These are phyloP conservation scores for Emmonsiellopsis sp. DNA, from an alignment of 2,329 filamentous ascomycete genomes.

Conservation along the genomic window DNA sequence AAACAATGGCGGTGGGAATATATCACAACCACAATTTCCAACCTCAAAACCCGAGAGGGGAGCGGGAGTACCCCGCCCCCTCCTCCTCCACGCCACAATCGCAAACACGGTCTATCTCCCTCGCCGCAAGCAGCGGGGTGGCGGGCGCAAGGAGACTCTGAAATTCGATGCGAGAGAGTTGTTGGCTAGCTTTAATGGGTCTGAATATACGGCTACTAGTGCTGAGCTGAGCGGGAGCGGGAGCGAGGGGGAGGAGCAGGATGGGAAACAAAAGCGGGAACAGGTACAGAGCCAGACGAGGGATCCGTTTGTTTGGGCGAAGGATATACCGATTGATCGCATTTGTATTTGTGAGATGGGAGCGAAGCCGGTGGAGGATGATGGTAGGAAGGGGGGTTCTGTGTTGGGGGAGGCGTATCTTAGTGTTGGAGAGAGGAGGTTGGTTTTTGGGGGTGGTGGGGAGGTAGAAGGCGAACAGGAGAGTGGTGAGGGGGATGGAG, in stretches of 20 bases:
- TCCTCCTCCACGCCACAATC: constrained; percentile 76
- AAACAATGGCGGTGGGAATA: background rate
- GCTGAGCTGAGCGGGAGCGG: background rate
- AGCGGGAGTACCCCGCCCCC: constrained; percentile 36
- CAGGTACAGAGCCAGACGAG: constrained; percentile 26
- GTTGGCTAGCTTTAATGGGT: constrained; percentile 20
- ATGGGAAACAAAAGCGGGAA: constrained; percentile 6
- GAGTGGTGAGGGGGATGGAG: background rate
- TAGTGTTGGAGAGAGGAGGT: constrained; percentile 33
- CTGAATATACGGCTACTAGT: background rate
- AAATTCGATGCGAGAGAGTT: constrained; percentile 34
- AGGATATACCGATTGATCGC: constrained; percentile 55
- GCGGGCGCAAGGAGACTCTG: constrained; percentile 27
- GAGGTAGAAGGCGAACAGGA: background rate
- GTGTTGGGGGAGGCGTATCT: constrained; percentile 44
- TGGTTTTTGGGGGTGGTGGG: constrained; percentile 12
- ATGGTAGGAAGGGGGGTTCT: constrained; percentile 29
- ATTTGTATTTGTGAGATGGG: constrained; percentile 84
- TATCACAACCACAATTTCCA: background rate
- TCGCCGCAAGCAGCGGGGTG: constrained; percentile 10
- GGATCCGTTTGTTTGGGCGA: constrained; percentile 59
- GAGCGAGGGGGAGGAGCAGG: background rate
- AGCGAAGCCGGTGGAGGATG: constrained; percentile 53
- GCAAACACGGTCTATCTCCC: constrained; percentile 70
- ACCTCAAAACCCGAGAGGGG: background rate